Evolutionary conservation across 345 rosid species (phyloP), one percentile per base, ranked within the genome.

Genomic region (Trapa incisa): DNA sequence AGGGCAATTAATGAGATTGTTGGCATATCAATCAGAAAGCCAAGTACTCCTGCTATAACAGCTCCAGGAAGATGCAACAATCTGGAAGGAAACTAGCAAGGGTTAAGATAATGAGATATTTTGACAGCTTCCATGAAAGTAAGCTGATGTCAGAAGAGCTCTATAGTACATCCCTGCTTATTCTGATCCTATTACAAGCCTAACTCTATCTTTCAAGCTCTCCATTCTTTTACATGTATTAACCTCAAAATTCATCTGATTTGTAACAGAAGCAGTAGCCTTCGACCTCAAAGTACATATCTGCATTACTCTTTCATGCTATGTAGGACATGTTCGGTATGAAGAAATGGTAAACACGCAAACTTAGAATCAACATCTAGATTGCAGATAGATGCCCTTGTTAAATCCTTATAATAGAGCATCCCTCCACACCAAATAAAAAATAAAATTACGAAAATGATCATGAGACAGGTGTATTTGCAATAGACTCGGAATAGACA

Each of bases 1-100:
- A 86, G 39, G 72, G 99, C 97, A 70, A 89, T 73, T 29, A 89
- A 42, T 63, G 99, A 86, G 78, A 94, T 77, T 65, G 86, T 61
- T 0, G 86, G 87, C 43, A 89, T 77, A 79, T 89, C 97, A 54
- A 87, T 79, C 62, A 87, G 0, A 61, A 86, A 37, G 45, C 99
- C 96, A 52, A 94, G 83, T 69, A 68, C 75, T 41, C 79, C 82
- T 70, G 79, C 86, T 70, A 86, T 58, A 39, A 86, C 65, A 74
- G 96, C 88, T 54, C 86, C 87, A 37, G 88, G 91, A 76, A 91
- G 81, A 75, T 84, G 69, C 67, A 80, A 78, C 74, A 89, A 67
- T 72, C 99, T 94, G 89, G 69, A 71, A 64, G 39, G 61, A 67
- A 33, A 78, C 37, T 65, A 48, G 67, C 3, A 39, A 63, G 29